Conservation (phyloP, 352 stramenopile species). For the Elongisporangium prolatum region DNA sequence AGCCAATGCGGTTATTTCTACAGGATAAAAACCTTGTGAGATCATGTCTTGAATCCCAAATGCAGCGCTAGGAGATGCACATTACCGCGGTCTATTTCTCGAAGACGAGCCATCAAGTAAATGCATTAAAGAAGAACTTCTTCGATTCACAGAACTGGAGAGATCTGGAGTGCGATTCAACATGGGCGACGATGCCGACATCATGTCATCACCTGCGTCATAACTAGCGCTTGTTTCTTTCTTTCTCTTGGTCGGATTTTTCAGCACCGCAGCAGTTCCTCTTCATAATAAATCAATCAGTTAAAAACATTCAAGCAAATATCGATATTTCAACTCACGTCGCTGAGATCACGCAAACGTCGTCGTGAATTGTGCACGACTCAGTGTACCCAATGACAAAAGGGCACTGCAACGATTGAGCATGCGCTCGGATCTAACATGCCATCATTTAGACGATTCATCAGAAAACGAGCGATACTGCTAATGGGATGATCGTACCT, state of each 20-base stretch:
- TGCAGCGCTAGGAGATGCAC: background rate
- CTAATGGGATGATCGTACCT: slow-evolving; percentile 38
- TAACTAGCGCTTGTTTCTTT: slow-evolving; percentile 32
- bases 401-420: slow-evolving; percentile 92
- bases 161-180: slow-evolving; percentile 31
- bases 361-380: slow-evolving; percentile 95
- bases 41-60: too few relatives aligned
- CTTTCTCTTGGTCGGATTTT: slow-evolving; percentile 52
- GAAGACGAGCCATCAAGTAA: slow-evolving; percentile 10
- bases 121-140: slow-evolving; percentile 32
- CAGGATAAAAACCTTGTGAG: background rate
- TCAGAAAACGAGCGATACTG: background rate
- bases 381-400: slow-evolving; percentile 97
- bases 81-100: slow-evolving; percentile 28
- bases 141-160: slow-evolving; percentile 25
- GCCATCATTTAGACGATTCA: background rate
- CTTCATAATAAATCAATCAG: slow-evolving; percentile 13
- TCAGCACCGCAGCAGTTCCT: slow-evolving; percentile 73
- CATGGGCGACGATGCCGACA: slow-evolving; percentile 25
- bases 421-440: slow-evolving; percentile 91
- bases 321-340: slow-evolving; percentile 45
- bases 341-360: slow-evolving; percentile 96
- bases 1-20: slow-evolving; percentile 39
- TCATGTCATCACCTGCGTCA: slow-evolving; percentile 30
- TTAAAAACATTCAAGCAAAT: too few relatives aligned